Evolutionary conservation across 2,329 filamentous ascomycete genomes (phyloP), one percentile per base, ranked within the genome.

Genomic region (Sporothrix inflata): DNA sequence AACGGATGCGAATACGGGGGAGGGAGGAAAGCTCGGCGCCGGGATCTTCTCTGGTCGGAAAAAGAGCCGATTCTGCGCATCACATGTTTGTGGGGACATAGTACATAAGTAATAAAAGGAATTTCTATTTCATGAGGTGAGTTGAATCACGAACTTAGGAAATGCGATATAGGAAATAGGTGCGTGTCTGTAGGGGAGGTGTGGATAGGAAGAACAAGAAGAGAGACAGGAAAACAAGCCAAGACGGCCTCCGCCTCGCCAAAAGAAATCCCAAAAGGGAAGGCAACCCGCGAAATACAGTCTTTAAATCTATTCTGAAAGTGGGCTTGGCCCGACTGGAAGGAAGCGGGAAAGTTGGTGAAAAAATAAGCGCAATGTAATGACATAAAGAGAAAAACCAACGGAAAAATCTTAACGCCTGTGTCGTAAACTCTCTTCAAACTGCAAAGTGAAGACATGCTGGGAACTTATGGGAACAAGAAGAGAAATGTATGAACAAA

Each of bases 71-170:
- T 21, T 12, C 4, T 21, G 30, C 19, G 34, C n/a, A 16, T 42
- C 57, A 63, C 19, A 42, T 42, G 34, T 38, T 40, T 14, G 9
- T 6, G 16, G 5, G 24, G 16, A 34, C 24, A 14, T 21, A 47
- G 42, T 63, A 21, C 9, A 6, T 53, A 24, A 7, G 16, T 16
- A 40, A 27, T 27, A 16, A 27, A 27, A 21, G n/a, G 47, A 49
- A 40, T 8, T 55, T 71, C 45, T 71, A 49, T 71, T 60, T 68
- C 71, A 61, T 69, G 53, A 72, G 27, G 66, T 73, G 72, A 71
- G 55, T 72, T 73, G 71, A 71, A 67, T 71, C 68, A 73, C 71
- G 21, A 45, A 65, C 34, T 30, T 47, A 11, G 14, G 30, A 30
- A 47, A 27, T 49, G 57, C 24, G n/a, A 67, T 30, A 73, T 24